A percentile compares a stretch with the other conserved stretches of the same genome.
Evolutionary conservation across 169 alveolate genomes (phyloP).

Genomic region (Blepharisma undulans): DNA sequence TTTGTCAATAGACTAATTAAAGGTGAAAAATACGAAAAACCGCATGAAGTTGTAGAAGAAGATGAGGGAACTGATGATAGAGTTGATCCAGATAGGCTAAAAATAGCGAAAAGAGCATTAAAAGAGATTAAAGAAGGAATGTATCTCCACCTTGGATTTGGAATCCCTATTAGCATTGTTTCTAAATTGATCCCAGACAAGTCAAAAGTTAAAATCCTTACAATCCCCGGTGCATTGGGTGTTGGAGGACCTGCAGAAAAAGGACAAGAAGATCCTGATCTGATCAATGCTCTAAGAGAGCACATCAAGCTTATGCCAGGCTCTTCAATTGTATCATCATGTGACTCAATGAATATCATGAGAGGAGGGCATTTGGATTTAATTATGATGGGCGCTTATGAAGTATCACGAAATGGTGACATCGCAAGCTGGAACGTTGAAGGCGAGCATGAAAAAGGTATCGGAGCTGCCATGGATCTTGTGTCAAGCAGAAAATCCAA

Average conservation of each 20-base stretch:
- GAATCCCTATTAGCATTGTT: slow-evolving; percentile 65
- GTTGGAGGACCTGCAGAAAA: slow-evolving; percentile 61
- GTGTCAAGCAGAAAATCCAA: slow-evolving; percentile 52
- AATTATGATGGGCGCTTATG: slow-evolving; percentile 69
- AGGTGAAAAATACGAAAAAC: slow-evolving; percentile 32
- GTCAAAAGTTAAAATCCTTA: slow-evolving; percentile 48
- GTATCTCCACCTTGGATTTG: slow-evolving; percentile 75
- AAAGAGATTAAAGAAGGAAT: slow-evolving; percentile 64
- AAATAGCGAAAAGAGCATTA: slow-evolving; percentile 68
- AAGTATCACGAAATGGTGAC: slow-evolving; percentile 69
- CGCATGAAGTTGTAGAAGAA: slow-evolving; percentile 38
- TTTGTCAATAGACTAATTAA: slow-evolving; percentile 59
- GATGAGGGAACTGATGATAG: neutral
- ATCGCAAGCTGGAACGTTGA: slow-evolving; percentile 81
- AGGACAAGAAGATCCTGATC: slow-evolving; percentile 61
- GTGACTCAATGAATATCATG: slow-evolving; percentile 61
- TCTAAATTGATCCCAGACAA: slow-evolving; percentile 47
- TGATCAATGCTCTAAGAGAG: slow-evolving; percentile 66
- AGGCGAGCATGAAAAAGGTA: slow-evolving; percentile 72
- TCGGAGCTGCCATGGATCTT: slow-evolving; percentile 83
- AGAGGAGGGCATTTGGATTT: slow-evolving; percentile 77
- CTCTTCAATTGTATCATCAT: slow-evolving; percentile 54
- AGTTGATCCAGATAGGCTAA: slow-evolving; percentile 17
- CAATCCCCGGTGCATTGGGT: slow-evolving; percentile 72
- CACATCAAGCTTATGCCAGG: slow-evolving; percentile 58